Evolutionary conservation across 2,329 filamentous ascomycete genomes (phyloP).

Genomic region (Colletotrichum zoysiae): DNA sequence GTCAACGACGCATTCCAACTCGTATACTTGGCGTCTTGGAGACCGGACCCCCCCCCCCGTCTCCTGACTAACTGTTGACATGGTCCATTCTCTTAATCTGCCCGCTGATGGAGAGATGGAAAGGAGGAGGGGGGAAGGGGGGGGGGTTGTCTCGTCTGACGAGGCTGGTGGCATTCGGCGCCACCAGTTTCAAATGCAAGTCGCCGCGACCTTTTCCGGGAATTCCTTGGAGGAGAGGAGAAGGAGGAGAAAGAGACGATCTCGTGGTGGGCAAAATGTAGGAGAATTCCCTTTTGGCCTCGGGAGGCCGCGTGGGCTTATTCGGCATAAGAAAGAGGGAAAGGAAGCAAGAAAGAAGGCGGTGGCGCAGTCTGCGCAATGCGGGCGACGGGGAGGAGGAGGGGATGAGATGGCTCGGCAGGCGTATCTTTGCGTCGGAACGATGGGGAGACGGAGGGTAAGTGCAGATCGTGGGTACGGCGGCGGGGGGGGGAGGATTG

Average conservation of each 20-base stretch:
- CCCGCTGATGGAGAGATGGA: too few relatives aligned
- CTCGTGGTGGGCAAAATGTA: not conserved
- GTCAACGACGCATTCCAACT: too few relatives aligned
- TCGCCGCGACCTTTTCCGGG: slow-evolving; percentile 16
- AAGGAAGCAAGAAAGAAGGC: not conserved
- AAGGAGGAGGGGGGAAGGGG: too few relatives aligned
- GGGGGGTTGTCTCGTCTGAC: not conserved
- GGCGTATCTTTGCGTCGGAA: not conserved
- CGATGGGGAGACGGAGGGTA: slow-evolving; percentile 1
- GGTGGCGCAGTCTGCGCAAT: slow-evolving; percentile 1
- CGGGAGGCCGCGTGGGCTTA: too few relatives aligned
- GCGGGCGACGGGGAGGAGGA: not conserved
- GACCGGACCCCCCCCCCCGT: too few relatives aligned
- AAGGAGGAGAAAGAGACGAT: not conserved
- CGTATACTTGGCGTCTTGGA: not conserved
- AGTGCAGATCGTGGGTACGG: slow-evolving; percentile 6
- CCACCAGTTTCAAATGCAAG: slow-evolving; percentile 32
- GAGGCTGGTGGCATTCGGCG: not conserved
- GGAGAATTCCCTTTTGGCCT: too few relatives aligned
- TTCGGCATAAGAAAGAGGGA: not conserved
- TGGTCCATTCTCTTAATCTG: not conserved
- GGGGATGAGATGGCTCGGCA: not conserved
- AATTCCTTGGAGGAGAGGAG: not conserved
- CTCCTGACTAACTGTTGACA: not conserved
- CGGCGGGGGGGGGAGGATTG: too few relatives aligned